Conservation (phyloP, 805 yeast species). For the Zygoascus bituminiphila region DNA sequence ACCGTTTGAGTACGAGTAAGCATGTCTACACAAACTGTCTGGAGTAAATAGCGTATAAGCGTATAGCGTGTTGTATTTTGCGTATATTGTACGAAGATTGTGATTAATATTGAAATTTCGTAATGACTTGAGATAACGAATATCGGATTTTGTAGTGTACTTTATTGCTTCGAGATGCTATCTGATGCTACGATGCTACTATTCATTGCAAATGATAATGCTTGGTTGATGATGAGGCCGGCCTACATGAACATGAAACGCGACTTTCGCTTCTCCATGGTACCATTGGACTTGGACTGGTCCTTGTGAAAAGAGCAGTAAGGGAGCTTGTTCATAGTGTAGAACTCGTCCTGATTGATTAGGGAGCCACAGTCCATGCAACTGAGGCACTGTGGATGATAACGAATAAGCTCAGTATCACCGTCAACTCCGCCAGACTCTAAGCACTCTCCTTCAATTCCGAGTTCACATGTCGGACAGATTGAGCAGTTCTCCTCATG, state of each 20-base stretch:
- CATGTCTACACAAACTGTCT: neutral
- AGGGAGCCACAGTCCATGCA: slow-evolving; percentile 51
- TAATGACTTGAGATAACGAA: too few species aligned
- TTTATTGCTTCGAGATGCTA: neutral
- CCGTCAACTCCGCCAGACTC: slow-evolving; percentile 36
- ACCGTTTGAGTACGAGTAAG: slow-evolving; percentile 25
- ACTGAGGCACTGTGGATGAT: slow-evolving; percentile 64
- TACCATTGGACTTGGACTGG: neutral
- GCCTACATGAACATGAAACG: slow-evolving; percentile 2
- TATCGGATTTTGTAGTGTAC: too few species aligned
- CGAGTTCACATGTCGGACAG: slow-evolving; percentile 61
- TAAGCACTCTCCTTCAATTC: slow-evolving; percentile 86
- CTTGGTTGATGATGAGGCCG: neutral
- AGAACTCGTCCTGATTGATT: slow-evolving; percentile 26
- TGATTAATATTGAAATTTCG: too few species aligned
- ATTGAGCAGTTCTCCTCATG: slow-evolving; percentile 69
- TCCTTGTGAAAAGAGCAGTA: slow-evolving; percentile 28
- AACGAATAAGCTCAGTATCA: slow-evolving; percentile 54
- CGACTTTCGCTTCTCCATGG: neutral
- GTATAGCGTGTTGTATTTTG: neutral
- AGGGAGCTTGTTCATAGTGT: slow-evolving; percentile 26
- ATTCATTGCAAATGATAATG: neutral
- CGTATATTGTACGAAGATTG: neutral
- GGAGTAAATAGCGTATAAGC: neutral
- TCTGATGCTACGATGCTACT: neutral